phyloP scores from a whole-genome alignment of 345 rosid species.

The Eucalyptus curtisii region DNA sequence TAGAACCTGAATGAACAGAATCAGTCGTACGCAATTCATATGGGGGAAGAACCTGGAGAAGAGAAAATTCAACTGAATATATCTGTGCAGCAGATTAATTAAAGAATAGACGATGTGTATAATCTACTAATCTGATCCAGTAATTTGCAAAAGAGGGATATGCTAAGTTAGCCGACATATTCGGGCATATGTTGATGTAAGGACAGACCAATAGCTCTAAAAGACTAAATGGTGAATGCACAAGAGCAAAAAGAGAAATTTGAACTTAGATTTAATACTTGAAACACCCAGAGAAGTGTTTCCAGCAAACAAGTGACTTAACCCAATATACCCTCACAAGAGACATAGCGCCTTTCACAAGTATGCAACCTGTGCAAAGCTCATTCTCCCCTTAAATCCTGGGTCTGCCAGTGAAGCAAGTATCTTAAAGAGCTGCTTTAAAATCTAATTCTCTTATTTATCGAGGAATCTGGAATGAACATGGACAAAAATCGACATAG shows the following conservation, averaged over 20 bases:
- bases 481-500: neutral
- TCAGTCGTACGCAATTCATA: constrained; percentile 26
- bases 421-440: neutral
- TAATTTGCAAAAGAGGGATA: neutral
- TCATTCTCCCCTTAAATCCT: neutral
- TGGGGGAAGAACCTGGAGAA: constrained; percentile 56
- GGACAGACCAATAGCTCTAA: neutral
- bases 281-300: neutral
- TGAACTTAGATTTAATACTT: neutral
- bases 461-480: neutral
- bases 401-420: neutral
- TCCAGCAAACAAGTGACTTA: neutral
- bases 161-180: neutral
- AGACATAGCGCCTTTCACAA: neutral
- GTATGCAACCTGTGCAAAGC: neutral
- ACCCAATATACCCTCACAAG: neutral
- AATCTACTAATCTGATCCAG: neutral
- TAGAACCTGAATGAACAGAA: constrained; percentile 22
- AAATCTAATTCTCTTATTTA: neutral
- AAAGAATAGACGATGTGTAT: neutral
- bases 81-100: neutral
- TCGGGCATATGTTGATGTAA: neutral
- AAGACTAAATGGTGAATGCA: neutral
- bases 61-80: constrained; percentile 2
- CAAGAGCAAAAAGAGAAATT: neutral